Evolutionary conservation across 768 basidiomycete genomes (phyloP).

Genomic region (Russula brevipes): DNA sequence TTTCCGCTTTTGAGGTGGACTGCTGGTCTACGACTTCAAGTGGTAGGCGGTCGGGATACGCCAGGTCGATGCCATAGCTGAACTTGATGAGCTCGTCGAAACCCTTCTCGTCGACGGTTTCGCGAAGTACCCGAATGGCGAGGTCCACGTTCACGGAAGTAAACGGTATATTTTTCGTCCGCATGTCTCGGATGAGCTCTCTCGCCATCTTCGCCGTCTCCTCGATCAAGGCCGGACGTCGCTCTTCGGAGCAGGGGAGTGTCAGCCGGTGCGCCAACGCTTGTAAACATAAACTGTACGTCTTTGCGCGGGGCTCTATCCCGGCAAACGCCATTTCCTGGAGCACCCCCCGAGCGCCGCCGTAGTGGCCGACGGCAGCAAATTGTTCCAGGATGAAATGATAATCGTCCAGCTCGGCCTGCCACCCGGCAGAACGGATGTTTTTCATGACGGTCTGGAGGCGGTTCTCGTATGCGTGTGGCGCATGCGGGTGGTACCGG

Average conservation of each 20-base stretch:
- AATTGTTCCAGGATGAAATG: conserved; percentile 72
- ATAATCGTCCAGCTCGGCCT: conserved; percentile 56
- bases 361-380: conserved; percentile 65
- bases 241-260: conserved; percentile 45
- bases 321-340: conserved; percentile 47
- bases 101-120: conserved; percentile 48
- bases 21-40: conserved; percentile 35
- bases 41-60: conserved; percentile 64
- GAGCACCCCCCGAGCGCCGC: conserved; percentile 56
- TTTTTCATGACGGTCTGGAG: conserved; percentile 64
- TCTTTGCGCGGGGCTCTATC: conserved; percentile 46
- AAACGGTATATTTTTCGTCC: conserved; percentile 40
- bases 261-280: conserved; percentile 64
- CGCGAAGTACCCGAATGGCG: conserved; percentile 61
- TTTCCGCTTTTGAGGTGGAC: background rate
- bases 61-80: conserved; percentile 73
- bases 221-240: conserved; percentile 35
- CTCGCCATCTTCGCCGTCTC: conserved; percentile 46
- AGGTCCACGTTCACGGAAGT: conserved; percentile 63
- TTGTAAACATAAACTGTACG: conserved; percentile 61
- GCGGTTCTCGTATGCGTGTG: conserved; percentile 60
- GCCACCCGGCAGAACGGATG: conserved; percentile 51
- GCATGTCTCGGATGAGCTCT: conserved; percentile 57
- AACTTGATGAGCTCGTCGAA: conserved; percentile 59
- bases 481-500: conserved; percentile 34